Base-by-base conservation (phyloP, 2,329 filamentous ascomycete species). In the Cladosporium sp. region DNA sequence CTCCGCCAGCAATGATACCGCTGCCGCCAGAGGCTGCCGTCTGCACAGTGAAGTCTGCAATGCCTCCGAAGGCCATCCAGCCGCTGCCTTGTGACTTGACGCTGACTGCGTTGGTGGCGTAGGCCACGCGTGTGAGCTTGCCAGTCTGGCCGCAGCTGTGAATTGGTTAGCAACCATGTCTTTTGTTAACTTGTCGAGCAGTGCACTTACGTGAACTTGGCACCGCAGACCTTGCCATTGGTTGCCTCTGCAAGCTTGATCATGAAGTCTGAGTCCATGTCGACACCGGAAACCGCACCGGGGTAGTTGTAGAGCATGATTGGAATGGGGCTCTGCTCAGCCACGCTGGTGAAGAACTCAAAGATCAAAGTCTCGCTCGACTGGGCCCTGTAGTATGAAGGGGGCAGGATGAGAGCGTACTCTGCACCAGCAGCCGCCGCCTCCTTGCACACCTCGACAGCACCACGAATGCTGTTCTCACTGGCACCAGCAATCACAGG, bases 261-360 rank as follows among this genome's bases (percentile, higher is more conserved):
- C 74, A 96, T 86, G 67, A 94, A 85, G 77, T 96, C 92, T 66
- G 90, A 93, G 83, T 95, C 92, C 87, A 96, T 90, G 78, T 96
- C 92, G 74, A 96, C 90, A 60, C 92, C 92, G 6, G 91, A 86
- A 6, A 95, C 92, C 59, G 92, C 92, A 61, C 92, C 92, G 0
- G 92, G 92, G 81, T 95, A 96, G 83, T 96, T 96, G 86, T 96
- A 96, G 58, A 96, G 82, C 70, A 96, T 86, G 64, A 96, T 78
- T n/a, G 92, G 91, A 10, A 95, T 80, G 5, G 91, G 89, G 60
- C 88, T 91, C 47, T 78, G 84, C 77, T 94, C 90, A 58, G 92
- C 92, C 5, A 96, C 91, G 65, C 85, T 84, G 65, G 83, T 86
- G 81, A 90, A 93, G 82, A 90, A 93, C 72, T 90, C 86, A 74